Evolutionary conservation across 1,284 basidiomycete genomes (phyloP), one percentile per base, ranked within the genome.

Genomic region (Singerocomus rubriflavus): DNA sequence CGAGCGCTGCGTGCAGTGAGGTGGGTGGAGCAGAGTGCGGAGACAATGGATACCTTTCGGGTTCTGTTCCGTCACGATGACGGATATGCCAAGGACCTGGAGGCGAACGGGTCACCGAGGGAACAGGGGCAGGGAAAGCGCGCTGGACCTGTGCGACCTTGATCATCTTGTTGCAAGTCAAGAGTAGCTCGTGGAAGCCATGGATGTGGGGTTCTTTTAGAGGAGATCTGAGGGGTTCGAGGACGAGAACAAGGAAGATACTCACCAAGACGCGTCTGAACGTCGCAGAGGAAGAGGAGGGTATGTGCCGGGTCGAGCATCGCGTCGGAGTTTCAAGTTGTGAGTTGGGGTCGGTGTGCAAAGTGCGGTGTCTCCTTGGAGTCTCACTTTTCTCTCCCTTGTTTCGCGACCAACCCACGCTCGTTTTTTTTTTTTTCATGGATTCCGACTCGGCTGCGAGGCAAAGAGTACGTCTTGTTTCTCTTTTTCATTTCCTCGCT

Each of bases 31-130:
- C 16, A 36, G 32, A 13, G 46, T 16, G 49, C 17, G 48, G 34
- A 35, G 35, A 27, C 11, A 6, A 34, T 17, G 6, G 67, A 43
- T 53, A 88, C 91, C 88, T 76, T 74, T 82, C 1, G 88, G 79
- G 63, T 92, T 91, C 69, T 96, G 93, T 57, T 93, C 92, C 0
- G 92, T 94, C 13, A 77, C 81, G 25, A 93, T 68, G 12, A 93
- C 83, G 37, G 85, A 84, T 40, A 90, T 78, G 49, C 81, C 73
- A 41, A 90, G 74, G 48, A 87, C 69, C 82, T 85, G 13, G 9
- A 31, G 29, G 13, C 36, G 42, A 44, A 17, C 35, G 17, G 35
- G 37, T 29, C 30, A 27, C 16, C 27, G 37, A n/a, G 1, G 21
- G 32, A 16, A 14, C 29, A n/a, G 1, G 13, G 11, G 30, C 6